Conservation (phyloP, 306 rosid genomes). For the Quercus rubra region DNA sequence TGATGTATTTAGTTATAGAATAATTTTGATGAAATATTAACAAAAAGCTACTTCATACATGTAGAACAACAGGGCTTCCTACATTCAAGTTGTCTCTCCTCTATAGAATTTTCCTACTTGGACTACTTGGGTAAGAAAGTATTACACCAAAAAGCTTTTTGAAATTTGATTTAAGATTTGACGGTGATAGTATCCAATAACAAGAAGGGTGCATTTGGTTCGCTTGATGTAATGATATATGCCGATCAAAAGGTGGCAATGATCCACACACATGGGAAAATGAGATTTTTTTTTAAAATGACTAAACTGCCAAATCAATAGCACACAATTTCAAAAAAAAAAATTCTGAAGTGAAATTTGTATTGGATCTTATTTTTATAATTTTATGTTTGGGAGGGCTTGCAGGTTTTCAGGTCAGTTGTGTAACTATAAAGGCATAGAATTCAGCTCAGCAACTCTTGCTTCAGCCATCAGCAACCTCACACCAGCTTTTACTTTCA, state of each 20-base stretch:
- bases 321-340: too few relatives aligned
- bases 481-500: constrained; percentile 51
- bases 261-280: too few relatives aligned
- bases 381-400: background rate
- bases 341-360: too few relatives aligned
- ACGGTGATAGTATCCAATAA: too few relatives aligned
- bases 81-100: constrained; percentile 30
- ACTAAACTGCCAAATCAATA: too few relatives aligned
- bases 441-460: constrained; percentile 50
- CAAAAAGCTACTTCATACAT: background rate
- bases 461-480: constrained; percentile 45
- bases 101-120: constrained; percentile 33
- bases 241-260: too few relatives aligned
- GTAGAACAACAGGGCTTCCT: constrained; percentile 49
- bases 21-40: too few relatives aligned
- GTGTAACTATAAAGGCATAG: constrained; percentile 42
- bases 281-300: too few relatives aligned
- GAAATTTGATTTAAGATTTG: background rate
- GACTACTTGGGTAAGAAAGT: constrained; percentile 45
- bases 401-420: constrained; percentile 30
- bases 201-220: too few relatives aligned
- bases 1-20: too few relatives aligned
- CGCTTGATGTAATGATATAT: too few relatives aligned
- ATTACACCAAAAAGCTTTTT: background rate
- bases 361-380: background rate